Base-by-base conservation (phyloP, 306 rosid species). In the Quercus variabilis region DNA sequence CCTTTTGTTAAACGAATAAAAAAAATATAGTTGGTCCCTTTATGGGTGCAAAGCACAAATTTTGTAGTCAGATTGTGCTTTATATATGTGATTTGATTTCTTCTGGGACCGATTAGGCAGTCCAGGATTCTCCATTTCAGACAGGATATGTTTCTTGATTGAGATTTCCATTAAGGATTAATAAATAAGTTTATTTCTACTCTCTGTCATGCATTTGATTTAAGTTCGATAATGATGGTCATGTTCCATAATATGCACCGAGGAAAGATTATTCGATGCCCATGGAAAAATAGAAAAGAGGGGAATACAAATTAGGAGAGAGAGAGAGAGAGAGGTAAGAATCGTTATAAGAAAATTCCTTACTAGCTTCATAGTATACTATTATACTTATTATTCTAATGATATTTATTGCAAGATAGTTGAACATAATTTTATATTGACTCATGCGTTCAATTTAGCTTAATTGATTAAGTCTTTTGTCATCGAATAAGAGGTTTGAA, bases 401-500 rank as follows among this genome's bases (percentile, higher is more conserved):
- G 0, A 41, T 41, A 41, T 2, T 0, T 41, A 41, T 41, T 8
- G 11, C 12, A 41, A 8, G 12, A 41, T 41, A 41, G 46, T 41
- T 41, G 3, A 38, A 38, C 11, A 38, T 38, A 38, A 38, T 0
- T 38, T 38, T 38, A 38, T 0, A 38, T 38, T 38, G 43, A 38
- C 43, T 38, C 43, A 0, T 38, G 10, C 8, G 0, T 35, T 35
- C 0, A 0, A 5, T 7, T 35, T 35, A 38, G 2, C 0, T 38
- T 1, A 38, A 38, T 0, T 38, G 0, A 38, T 38, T 0, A 38
- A 38, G 0, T 38, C 0, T 38, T 6, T 38, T 38, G 2, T 38
- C 0, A 0, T 38, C 0, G 0, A 38, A 38, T 38, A 6, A 38
- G 0, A 5, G 9, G 6, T 35, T 0, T 35, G 2, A 0, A 0